Conservation (phyloP, 2,329 filamentous ascomycete species). For the Hypoxylon sp. region DNA sequence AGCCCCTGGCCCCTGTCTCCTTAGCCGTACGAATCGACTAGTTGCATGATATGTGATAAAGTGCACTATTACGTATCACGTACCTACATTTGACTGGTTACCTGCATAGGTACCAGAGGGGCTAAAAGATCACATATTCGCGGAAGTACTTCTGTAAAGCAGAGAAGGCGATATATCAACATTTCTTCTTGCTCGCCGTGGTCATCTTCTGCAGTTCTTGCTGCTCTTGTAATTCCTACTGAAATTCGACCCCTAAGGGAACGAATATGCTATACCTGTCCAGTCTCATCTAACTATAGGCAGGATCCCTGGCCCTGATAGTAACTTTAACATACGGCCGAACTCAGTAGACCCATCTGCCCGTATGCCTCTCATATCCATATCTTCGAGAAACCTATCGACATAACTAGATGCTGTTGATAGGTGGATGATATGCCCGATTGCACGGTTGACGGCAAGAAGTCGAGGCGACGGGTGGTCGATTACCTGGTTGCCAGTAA, state of each 20-base stretch:
- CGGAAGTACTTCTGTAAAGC: too few species aligned
- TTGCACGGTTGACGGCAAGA: slow-evolving; percentile 51
- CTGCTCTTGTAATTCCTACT: too few species aligned
- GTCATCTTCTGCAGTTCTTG: too few species aligned
- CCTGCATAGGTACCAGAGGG: too few species aligned
- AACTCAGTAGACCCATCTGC: slow-evolving; percentile 38
- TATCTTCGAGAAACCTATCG: slow-evolving; percentile 46
- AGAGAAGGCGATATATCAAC: too few species aligned
- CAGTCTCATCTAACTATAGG: neutral
- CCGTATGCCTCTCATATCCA: slow-evolving; percentile 29
- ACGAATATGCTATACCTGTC: neutral
- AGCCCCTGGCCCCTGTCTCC: neutral
- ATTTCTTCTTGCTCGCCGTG: too few species aligned
- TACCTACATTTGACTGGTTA: too few species aligned
- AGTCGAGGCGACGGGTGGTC: slow-evolving; percentile 52
- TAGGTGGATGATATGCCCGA: slow-evolving; percentile 51
- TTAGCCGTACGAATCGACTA: neutral
- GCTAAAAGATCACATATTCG: too few species aligned
- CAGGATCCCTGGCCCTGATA: slow-evolving; percentile 6
- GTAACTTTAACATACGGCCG: slow-evolving; percentile 25
- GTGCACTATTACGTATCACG: too few species aligned
- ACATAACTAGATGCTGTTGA: slow-evolving; percentile 50
- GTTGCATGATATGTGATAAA: too few species aligned
- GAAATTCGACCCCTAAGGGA: too few species aligned
- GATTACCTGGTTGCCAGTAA: slow-evolving; percentile 44